Evolutionary conservation across 2,329 filamentous ascomycete species (phyloP), one percentile per base, ranked within the genome.

Genomic region (Samsoniella hepiali): DNA sequence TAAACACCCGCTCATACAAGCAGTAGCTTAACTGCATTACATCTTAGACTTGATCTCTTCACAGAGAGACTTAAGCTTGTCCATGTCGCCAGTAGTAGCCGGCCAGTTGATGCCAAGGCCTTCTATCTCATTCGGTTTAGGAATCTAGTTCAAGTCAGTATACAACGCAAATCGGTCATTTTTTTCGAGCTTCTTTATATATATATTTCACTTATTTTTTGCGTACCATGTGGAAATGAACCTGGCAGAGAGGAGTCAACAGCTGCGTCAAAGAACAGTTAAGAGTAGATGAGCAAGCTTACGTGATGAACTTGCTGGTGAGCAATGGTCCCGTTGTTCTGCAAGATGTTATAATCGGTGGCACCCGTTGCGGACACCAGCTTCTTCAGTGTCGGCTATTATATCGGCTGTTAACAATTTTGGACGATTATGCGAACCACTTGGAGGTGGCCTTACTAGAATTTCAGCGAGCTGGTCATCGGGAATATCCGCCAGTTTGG

Each of bases 281-380:
- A 51, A 44, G 13, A 10, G 42, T 34, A 10, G 4, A 27, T 1
- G 5, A n/a, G 27, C 44, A 49, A 31, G 79, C 87, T 79, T 79
- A 95, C 94, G 79, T 99, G 95, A 69, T 92, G 90, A 66, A 99
- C 94, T 67, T 90, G 82, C 79, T 98, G 95, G 77, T 99, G 95
- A 22, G 95, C 95, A 71, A 94, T 85, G 29, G 85, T 82, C 59
- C 95, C 95, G 73, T 99, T 99, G 80, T 99, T 99, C 80, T 99
- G 95, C 65, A 99, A 81, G 56, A 99, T 85, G 73, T 99, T 99
- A 82, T 92, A 99, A 76, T 98, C 85, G 58, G 82, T 80, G 4
- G 90, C 88, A 44, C 91, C 91, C 4, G 86, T 87, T 34, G 93
- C 94, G 27, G 81, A 77, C 56, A 90, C 93, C 55, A 99, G 86